These are phyloP conservation scores for Cruciata laevipes DNA, from an alignment of 257 asterid species.

Conservation along the genomic window DNA sequence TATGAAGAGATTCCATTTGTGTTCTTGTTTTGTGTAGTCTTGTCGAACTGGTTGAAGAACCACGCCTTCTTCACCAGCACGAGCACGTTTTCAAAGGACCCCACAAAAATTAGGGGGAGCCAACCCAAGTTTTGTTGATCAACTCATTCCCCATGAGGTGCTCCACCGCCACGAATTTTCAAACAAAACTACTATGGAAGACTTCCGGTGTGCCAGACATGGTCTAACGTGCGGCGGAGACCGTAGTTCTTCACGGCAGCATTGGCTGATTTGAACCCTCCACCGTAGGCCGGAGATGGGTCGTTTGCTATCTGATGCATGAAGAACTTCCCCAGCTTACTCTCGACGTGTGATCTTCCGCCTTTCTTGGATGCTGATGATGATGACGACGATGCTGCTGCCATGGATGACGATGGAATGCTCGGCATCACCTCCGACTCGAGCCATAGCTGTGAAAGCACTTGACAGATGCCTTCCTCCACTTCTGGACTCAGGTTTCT, in stretches of 20 bases:
- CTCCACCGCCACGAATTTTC: conserved; percentile 5
- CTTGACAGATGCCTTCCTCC: conserved; percentile 98
- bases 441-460: conserved; percentile 85
- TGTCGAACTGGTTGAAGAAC: background rate
- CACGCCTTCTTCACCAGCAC: background rate
- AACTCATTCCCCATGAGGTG: conserved; percentile 30
- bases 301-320: conserved; percentile 84
- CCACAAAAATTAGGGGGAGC: conserved; percentile 28
- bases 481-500: conserved; percentile 67
- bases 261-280: conserved; percentile 76
- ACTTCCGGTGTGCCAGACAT: conserved; percentile 53
- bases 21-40: background rate
- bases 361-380: conserved; percentile 52
- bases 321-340: conserved; percentile 78
- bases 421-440: conserved; percentile 74
- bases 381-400: conserved; percentile 40
- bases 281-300: conserved; percentile 89
- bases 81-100: background rate
- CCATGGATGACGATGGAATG: conserved; percentile 40
- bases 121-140: conserved; percentile 26
- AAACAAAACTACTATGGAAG: conserved; percentile 40
- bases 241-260: conserved; percentile 78
- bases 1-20: background rate
- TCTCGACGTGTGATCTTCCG: conserved; percentile 54
- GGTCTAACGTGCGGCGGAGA: conserved; percentile 65